Base-by-base conservation (phyloP, 257 asterid genomes). In the Paraleonurus japonicus region DNA sequence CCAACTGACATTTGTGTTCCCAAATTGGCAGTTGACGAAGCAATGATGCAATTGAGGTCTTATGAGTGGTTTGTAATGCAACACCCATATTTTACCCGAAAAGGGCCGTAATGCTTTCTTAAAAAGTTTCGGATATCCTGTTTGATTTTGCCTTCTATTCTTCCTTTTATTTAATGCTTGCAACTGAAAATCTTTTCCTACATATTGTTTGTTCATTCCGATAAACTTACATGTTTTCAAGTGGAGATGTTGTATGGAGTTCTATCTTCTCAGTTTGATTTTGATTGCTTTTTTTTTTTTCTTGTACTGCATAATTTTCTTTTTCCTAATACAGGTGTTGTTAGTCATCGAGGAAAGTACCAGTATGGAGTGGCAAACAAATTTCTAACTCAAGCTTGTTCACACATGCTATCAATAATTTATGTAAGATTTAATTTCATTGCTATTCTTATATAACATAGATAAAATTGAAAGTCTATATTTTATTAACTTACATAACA, bases 401-500 rank as follows among this genome's bases (percentile, higher is more conserved):
- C 67, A 78, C 28, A 47, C 32, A 61, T 45, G 66, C 62, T 30
- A 28, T 8, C 58, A 41, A 61, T 53, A 75, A 61, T 67, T 12
- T 20, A 57, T 26, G 50, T 30, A 71, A 33, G 64, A 71, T 57
- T n/a, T 67, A 71, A 27, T 32, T 67, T 10, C 41, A 63, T 59
- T 48, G 27, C 64, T 55, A 45, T 61, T 37, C 50, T 73, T 65
- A 69, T 69, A 54, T 48, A 73, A 47, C 48, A 50, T 69, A 26
- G 65, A 75, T 54, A 63, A 58, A 57, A 67, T n/a, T 69, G 64
- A 23, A 61, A 61, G 58, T 35, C 59, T 19, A 48, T 57, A 64
- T 51, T 70, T 79, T 69, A 64, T 48, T 45, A 70, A 58, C 61
- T 78, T 15, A 75, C 39, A 69, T 69, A 23, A 51, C 77, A 48